Evolutionary conservation across 192 early-diverging fungal genomes (phyloP).

Genomic region (Umbelopsis vinacea): DNA sequence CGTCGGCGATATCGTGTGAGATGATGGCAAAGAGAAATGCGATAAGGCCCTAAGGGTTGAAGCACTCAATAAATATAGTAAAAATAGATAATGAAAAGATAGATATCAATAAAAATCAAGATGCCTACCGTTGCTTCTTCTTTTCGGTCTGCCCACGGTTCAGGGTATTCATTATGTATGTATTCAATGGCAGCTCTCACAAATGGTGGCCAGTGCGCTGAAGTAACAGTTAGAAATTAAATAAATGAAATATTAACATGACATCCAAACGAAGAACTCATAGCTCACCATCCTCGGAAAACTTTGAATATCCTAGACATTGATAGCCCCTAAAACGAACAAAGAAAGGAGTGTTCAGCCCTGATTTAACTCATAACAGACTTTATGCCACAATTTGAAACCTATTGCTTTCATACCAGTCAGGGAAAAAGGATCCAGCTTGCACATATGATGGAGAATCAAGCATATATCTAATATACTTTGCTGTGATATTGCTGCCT

Average conservation of each 20-base stretch:
- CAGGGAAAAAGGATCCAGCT: constrained; percentile 67
- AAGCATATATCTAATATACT: constrained; percentile 21
- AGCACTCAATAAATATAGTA: background rate
- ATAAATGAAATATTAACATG: background rate
- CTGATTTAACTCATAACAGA: background rate
- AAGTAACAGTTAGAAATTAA: constrained; percentile 5
- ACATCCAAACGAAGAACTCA: background rate
- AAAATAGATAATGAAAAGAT: background rate
- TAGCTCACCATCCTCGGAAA: constrained; percentile 49
- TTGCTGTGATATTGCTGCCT: background rate
- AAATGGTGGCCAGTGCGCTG: constrained; percentile 77
- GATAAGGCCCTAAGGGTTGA: constrained; percentile 52
- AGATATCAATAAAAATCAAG: background rate
- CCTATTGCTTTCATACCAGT: constrained; percentile 50
- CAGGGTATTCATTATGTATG: constrained; percentile 60
- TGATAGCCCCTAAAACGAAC: constrained; percentile 54
- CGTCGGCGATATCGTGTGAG: constrained; percentile 73
- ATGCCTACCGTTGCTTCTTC: constrained; percentile 39
- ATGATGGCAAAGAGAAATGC: constrained; percentile 68
- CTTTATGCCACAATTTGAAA: background rate
- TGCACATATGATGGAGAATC: constrained; percentile 29
- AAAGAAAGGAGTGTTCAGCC: background rate
- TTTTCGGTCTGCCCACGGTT: constrained; percentile 49
- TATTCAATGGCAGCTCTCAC: constrained; percentile 56
- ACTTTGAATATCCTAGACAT: constrained; percentile 47